phyloP scores from a whole-genome alignment of 768 basidiomycete genomes.

The Pulveroboletus ravenelii region DNA sequence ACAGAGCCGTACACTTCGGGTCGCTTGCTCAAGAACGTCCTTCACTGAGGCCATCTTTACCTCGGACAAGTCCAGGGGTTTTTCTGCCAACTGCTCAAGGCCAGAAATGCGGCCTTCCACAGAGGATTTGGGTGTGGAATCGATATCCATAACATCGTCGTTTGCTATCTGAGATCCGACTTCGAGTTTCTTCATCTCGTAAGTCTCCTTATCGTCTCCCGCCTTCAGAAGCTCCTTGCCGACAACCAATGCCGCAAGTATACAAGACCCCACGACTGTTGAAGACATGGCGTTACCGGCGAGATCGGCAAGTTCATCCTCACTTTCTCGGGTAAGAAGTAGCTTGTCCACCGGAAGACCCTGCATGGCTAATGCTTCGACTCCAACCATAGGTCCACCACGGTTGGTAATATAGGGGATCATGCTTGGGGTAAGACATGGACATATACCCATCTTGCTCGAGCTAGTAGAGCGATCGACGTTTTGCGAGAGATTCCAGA shows the following conservation, averaged over 20 bases:
- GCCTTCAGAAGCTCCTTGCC: constrained; percentile 61
- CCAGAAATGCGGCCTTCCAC: constrained; percentile 59
- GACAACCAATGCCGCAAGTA: constrained; percentile 74
- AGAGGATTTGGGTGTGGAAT: constrained; percentile 23
- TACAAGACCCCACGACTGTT: constrained; percentile 89
- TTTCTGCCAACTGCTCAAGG: constrained; percentile 60
- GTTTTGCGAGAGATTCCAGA: constrained; percentile 97
- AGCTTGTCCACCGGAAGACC: constrained; percentile 91
- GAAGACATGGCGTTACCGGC: constrained; percentile 98
- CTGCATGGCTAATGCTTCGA: constrained; percentile 91
- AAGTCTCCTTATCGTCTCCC: constrained; percentile 61
- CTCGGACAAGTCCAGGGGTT: constrained; percentile 65
- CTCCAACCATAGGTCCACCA: constrained; percentile 91
- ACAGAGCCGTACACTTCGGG: constrained; percentile 74
- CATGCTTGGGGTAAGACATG: constrained; percentile 94
- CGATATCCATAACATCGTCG: constrained; percentile 48
- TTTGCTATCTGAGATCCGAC: constrained; percentile 25
- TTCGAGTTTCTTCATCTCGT: constrained; percentile 57
- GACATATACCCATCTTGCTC: constrained; percentile 76
- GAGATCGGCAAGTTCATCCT: constrained; percentile 90
- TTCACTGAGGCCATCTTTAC: constrained; percentile 43
- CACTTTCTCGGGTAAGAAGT: constrained; percentile 85
- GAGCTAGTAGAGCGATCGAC: constrained; percentile 89
- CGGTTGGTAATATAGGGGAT: constrained; percentile 95
- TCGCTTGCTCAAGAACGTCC: constrained; percentile 59